Percentiles rank a stretch among this genome's conserved stretches.
Evolutionary conservation across 1,284 basidiomycete genomes (phyloP).

Genomic region (Ustilago loliicola): DNA sequence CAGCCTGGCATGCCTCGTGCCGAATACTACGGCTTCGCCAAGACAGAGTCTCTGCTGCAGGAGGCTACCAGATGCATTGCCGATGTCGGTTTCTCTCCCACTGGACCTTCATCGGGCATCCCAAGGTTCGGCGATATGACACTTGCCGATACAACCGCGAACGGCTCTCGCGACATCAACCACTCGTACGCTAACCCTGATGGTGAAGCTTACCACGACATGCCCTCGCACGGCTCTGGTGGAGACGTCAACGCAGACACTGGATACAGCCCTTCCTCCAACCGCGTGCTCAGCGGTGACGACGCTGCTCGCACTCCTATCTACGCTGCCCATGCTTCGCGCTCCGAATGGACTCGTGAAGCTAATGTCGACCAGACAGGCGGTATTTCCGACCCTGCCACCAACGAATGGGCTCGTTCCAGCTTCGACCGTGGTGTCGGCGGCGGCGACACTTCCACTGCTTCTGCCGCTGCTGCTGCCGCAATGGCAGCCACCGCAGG

Average conservation of each 20-base stretch:
- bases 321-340: conserved; percentile 50
- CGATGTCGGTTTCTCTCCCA: conserved; percentile 60
- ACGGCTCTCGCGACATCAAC: conserved; percentile 26
- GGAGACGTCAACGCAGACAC: conserved; percentile 28
- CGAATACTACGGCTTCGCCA: conserved; percentile 75
- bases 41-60: conserved; percentile 60
- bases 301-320: conserved; percentile 46
- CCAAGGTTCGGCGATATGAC: conserved; percentile 41
- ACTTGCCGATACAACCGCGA: conserved; percentile 32
- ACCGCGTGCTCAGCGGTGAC: conserved; percentile 23
- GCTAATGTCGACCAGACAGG: conserved; percentile 6
- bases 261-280: conserved; percentile 33
- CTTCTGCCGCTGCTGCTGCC: conserved; percentile 48
- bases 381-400: conserved; percentile 21
- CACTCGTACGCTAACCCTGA: conserved; percentile 29
- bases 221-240: conserved; percentile 15
- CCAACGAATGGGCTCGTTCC: conserved; percentile 44
- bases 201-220: conserved; percentile 18
- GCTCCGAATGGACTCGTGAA: conserved; percentile 43
- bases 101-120: conserved; percentile 42
- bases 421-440: conserved; percentile 27
- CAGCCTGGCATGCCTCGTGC: conserved; percentile 83
- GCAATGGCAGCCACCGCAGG: conserved; percentile 49
- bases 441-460: conserved; percentile 13
- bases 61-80: conserved; percentile 60